Evolutionary conservation across 208 protist species (phyloP), one percentile per base, ranked within the genome.

Genomic region (Histomonas meleagridis): DNA sequence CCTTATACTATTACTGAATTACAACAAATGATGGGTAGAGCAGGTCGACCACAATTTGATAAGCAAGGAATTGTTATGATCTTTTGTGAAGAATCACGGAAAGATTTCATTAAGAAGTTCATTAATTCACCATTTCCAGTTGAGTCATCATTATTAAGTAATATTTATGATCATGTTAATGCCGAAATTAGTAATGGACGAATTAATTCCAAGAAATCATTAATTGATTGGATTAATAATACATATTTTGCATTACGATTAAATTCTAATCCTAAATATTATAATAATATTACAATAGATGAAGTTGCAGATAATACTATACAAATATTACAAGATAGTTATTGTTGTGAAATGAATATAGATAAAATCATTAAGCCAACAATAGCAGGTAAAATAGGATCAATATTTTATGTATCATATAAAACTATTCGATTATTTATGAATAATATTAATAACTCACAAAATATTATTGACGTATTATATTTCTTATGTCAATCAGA

Each of bases 1-100:
- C 97, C 99, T 94, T 99, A 98, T 94, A 97, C 98, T 65, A 97
- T 99, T 57, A 99, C 98, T 16, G 98, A 99, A 93, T 96, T 99
- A 78, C 96, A 99, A 48, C 98, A 99, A 95, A 99, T 99, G 98
- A 98, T 99, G 94, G 98, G 98, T 53, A 96, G 98, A 69, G 98
- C 98, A 0, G 98, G 98, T 40, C 95, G 98, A 49, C 98, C 98
- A 28, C 97, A 95, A 55, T 94, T 92, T 90, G 93, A 94, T 91
- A 90, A 65, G 23, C 23, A 90, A 46, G 94, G 93, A 23, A 62
- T 94, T 43, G 97, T 97, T 2, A 96, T 98, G 92, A 97, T 99
- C 55, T 95, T 99, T 86, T 97, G 97, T 91, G 96, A 99, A 92
- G 97, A 98, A 93, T 95, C 96, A 23, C 98, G 99, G 93, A 99